A percentile compares a stretch with the other conserved stretches of the same genome.
Conservation (phyloP, 345 rosid genomes). For the Lepidium aucheri region DNA sequence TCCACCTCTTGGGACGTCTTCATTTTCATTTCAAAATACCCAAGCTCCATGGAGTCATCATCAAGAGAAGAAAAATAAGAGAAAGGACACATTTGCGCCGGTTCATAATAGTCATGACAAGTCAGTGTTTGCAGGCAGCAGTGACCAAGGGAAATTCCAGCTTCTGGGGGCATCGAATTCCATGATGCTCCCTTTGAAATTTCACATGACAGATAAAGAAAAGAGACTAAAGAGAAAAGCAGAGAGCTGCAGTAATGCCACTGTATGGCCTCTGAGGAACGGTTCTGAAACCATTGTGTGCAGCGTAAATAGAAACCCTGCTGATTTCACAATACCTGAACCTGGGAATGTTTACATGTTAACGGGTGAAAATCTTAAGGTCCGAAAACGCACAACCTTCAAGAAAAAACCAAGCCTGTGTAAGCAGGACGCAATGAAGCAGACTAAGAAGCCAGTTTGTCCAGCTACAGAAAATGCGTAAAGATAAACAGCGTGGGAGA, state of each 20-base stretch:
- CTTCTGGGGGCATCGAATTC: slow-evolving; percentile 38
- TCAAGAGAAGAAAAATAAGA: slow-evolving; percentile 39
- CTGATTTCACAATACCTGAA: slow-evolving; percentile 72
- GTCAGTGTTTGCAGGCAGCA: slow-evolving; percentile 16
- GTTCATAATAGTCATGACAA: slow-evolving; percentile 31
- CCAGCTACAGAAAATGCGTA: slow-evolving; percentile 10
- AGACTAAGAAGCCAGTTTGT: not conserved
- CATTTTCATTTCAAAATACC: slow-evolving; percentile 38
- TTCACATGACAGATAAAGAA: slow-evolving; percentile 30
- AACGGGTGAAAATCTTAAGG: slow-evolving; percentile 44
- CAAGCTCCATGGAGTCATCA: slow-evolving; percentile 36
- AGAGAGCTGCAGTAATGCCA: slow-evolving; percentile 8
- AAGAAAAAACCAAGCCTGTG: slow-evolving; percentile 13
- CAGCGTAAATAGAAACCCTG: slow-evolving; percentile 74
- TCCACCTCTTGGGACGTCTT: slow-evolving; percentile 43
- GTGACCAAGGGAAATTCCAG: slow-evolving; percentile 37
- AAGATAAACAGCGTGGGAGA: slow-evolving; percentile 2
- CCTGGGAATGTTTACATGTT: slow-evolving; percentile 64
- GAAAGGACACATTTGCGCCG: slow-evolving; percentile 28
- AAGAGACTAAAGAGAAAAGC: slow-evolving; percentile 32
- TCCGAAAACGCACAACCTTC: slow-evolving; percentile 6
- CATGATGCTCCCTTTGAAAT: slow-evolving; percentile 32
- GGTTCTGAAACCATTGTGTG: slow-evolving; percentile 37
- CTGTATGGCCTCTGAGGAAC: slow-evolving; percentile 29
- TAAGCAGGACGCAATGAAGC: slow-evolving; percentile 15